Evolutionary conservation across 176 grass and related monocot species (phyloP).

Genomic region (Zizania latifolia): DNA sequence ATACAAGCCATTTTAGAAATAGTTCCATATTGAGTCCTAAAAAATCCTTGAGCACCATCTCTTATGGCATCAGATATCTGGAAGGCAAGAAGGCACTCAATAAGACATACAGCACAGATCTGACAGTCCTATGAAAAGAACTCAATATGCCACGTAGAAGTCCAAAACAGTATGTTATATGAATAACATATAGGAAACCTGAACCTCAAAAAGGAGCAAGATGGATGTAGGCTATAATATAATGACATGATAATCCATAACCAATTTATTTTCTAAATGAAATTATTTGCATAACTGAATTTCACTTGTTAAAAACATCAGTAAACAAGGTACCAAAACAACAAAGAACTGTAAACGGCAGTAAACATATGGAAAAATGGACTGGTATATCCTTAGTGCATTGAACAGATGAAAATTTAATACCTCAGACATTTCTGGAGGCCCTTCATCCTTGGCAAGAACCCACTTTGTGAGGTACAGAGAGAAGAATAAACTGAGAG

Average conservation of each 20-base stretch:
- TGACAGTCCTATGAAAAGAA: conserved; percentile 19
- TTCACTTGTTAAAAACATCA: conserved; percentile 4
- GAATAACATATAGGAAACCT: conserved; percentile 7
- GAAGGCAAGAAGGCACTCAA: conserved; percentile 27
- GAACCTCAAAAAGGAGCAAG: not conserved
- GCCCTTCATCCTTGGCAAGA: conserved; percentile 98
- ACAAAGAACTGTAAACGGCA: not conserved
- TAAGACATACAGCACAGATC: not conserved
- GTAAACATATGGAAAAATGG: conserved; percentile 8
- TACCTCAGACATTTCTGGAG: conserved; percentile 98
- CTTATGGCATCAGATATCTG: conserved; percentile 99
- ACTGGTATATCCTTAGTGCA: not conserved
- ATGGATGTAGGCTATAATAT: not conserved
- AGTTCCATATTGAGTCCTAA: conserved; percentile 92
- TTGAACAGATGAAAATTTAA: not conserved
- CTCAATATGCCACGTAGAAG: conserved; percentile 8
- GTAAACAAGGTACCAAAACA: not conserved
- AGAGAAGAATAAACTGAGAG: conserved; percentile 84
- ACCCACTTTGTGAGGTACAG: conserved; percentile 97
- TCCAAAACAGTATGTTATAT: not conserved
- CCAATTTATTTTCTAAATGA: not conserved
- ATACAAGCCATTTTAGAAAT: conserved; percentile 96
- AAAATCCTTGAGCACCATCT: conserved; percentile 98
- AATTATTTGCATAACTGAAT: conserved; percentile 2
- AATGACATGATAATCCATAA: not conserved